phyloP scores from a whole-genome alignment of 225 moss, liverwort and hornwort genomes.

The Climacium dendroides region DNA sequence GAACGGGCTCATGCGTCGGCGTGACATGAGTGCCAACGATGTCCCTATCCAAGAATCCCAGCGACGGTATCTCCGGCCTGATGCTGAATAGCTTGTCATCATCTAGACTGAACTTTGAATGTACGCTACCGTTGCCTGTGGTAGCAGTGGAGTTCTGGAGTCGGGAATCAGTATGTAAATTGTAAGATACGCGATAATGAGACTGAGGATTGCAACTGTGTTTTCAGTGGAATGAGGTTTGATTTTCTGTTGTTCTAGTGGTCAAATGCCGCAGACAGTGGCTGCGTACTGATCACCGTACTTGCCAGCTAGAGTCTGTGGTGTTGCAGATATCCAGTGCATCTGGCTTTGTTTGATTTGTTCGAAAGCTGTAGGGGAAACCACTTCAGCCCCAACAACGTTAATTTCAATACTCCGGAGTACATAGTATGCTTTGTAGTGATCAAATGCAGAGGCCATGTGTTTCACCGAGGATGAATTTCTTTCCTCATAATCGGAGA shows the following conservation, averaged over 20 bases:
- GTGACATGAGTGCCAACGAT: slow-evolving; percentile 96
- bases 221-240: background rate
- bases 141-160: background rate
- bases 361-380: background rate
- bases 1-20: slow-evolving; percentile 73
- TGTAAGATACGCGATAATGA: background rate
- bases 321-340: background rate
- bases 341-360: background rate
- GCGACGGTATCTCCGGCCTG: slow-evolving; percentile 13
- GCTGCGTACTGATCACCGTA: background rate
- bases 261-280: background rate
- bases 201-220: background rate
- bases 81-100: background rate
- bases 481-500: background rate
- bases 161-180: background rate
- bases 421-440: background rate
- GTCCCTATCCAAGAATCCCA: slow-evolving; percentile 46
- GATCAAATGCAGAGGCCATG: background rate
- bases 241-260: background rate
- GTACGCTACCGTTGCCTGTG: background rate
- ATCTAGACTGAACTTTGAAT: background rate
- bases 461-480: background rate
- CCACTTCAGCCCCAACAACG: background rate
- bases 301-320: background rate
- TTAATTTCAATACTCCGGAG: background rate